These are phyloP conservation scores for Chaetomium sp. DNA, from an alignment of 2,329 filamentous ascomycete species.

Conservation along the genomic window DNA sequence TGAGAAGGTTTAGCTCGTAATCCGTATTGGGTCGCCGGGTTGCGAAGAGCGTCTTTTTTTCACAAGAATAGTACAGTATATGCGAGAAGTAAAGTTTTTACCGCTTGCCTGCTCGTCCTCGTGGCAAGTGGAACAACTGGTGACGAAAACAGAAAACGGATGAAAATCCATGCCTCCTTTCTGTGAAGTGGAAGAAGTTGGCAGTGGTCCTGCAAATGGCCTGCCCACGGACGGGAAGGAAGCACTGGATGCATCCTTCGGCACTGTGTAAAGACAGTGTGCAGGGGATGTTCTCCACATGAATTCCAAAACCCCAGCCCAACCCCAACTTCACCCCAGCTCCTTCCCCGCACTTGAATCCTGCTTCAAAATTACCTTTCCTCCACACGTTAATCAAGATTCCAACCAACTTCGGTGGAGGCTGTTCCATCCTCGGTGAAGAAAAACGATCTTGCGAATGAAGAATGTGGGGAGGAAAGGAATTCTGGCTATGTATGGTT, in stretches of 20 bases:
- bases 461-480: neutral
- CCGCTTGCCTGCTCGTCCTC: too few species aligned
- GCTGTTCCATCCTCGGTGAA: neutral
- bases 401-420: neutral
- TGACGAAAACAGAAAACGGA: too few species aligned
- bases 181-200: too few species aligned
- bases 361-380: neutral
- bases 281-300: too few species aligned
- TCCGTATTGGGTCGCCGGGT: neutral
- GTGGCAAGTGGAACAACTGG: too few species aligned
- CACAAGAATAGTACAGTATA: neutral
- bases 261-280: too few species aligned
- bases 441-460: neutral
- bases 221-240: too few species aligned
- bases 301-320: neutral
- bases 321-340: neutral
- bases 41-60: neutral
- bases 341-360: neutral
- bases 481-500: neutral
- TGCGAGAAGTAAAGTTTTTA: too few species aligned
- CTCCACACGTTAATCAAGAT: neutral
- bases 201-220: too few species aligned
- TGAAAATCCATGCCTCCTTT: too few species aligned
- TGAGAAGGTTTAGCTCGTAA: neutral
- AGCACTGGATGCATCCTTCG: too few species aligned